Evolutionary conservation across 2,329 filamentous ascomycete species (phyloP).

Genomic region (Celoporthe dispersa): DNA sequence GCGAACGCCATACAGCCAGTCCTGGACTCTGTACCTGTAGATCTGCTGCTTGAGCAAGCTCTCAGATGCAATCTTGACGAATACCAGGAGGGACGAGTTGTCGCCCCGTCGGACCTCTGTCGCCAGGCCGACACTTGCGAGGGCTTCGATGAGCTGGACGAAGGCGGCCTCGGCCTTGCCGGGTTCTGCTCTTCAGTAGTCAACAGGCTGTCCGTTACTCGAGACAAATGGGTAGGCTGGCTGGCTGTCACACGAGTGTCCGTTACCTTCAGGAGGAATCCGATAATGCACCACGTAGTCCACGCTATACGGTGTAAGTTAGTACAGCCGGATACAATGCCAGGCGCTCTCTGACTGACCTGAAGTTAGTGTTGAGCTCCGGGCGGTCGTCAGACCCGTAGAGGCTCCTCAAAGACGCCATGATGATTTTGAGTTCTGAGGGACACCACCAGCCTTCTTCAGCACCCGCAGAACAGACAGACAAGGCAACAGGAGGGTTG

Average conservation of each 20-base stretch:
- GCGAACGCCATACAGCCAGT: slow-evolving; percentile 91
- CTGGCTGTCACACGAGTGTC: not conserved
- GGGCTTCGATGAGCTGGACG: slow-evolving; percentile 73
- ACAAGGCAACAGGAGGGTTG: not conserved
- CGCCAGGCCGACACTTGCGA: slow-evolving; percentile 79
- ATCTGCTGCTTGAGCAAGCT: slow-evolving; percentile 78
- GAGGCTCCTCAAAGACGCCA: slow-evolving; percentile 42
- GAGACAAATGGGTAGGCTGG: not conserved
- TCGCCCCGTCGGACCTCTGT: slow-evolving; percentile 86
- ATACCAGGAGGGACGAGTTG: slow-evolving; percentile 76
- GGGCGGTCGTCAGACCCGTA: slow-evolving; percentile 38
- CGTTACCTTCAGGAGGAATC: slow-evolving; percentile 68
- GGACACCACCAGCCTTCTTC: slow-evolving; percentile 14
- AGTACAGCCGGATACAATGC: slow-evolving; percentile 23
- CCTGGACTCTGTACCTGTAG: slow-evolving; percentile 84
- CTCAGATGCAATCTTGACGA: slow-evolving; percentile 78
- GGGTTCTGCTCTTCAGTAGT: slow-evolving; percentile 64
- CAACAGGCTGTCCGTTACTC: not conserved
- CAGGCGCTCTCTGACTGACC: slow-evolving; percentile 38
- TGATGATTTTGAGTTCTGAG: slow-evolving; percentile 30
- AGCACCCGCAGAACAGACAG: slow-evolving; percentile 9
- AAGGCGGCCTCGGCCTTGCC: slow-evolving; percentile 75
- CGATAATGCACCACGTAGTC: slow-evolving; percentile 88
- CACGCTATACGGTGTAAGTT: slow-evolving; percentile 54
- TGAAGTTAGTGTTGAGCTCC: slow-evolving; percentile 44